Conservation (phyloP, 164 flowering plant genomes). For the Annona cherimola region DNA sequence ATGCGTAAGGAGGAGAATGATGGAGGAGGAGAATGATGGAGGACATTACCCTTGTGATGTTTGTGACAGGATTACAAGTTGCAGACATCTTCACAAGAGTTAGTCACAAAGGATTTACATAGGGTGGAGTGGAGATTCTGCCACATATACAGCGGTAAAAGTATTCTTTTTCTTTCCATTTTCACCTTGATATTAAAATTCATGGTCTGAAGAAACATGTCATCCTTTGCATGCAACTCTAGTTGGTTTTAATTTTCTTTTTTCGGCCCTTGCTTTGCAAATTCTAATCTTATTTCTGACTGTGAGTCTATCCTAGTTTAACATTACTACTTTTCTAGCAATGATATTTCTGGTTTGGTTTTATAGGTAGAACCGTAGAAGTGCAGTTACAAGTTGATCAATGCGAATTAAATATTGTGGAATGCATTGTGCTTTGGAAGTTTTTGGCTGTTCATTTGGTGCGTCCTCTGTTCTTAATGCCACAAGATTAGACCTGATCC, state of each 20-base stretch:
- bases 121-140: slow-evolving; percentile 88
- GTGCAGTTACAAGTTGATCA: background rate
- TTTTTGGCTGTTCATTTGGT: background rate
- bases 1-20: background rate
- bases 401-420: background rate
- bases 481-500: too few relatives aligned
- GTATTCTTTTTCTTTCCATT: background rate
- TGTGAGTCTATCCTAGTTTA: background rate
- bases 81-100: slow-evolving; percentile 97
- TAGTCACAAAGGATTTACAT: slow-evolving; percentile 89
- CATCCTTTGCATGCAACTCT: background rate
- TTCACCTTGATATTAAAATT: background rate
- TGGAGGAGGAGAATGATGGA: background rate
- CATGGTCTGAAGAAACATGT: background rate
- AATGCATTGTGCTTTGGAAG: background rate
- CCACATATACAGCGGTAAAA: slow-evolving; percentile 86
- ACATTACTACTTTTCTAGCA: background rate
- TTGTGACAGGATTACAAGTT: slow-evolving; percentile 77
- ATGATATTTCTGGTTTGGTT: background rate
- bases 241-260: background rate
- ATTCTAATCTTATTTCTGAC: background rate
- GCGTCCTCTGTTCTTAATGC: background rate
- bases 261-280: background rate
- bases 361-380: too few relatives aligned
- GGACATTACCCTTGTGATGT: background rate